Evolutionary conservation across 371 early-diverging fungal genomes (phyloP).

Genomic region (Circinella umbellata): DNA sequence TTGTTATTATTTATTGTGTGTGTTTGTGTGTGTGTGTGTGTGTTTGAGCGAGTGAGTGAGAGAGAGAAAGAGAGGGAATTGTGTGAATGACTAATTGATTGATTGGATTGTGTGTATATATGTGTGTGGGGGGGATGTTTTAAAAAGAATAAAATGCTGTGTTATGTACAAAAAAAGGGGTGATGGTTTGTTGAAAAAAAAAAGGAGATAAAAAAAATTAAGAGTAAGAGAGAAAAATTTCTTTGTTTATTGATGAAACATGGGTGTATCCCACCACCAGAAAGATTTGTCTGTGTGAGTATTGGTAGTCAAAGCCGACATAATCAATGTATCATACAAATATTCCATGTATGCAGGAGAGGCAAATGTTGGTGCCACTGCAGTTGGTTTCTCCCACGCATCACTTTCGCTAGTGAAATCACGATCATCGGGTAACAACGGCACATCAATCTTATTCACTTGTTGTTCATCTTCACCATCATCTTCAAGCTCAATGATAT

Average conservation of each 20-base stretch:
- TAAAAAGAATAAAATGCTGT: neutral
- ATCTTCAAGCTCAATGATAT: neutral
- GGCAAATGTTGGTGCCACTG: conserved; percentile 2
- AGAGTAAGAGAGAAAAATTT: conserved; percentile 6
- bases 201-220: neutral
- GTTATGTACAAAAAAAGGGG: conserved; percentile 10
- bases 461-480: neutral
- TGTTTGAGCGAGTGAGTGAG: no score
- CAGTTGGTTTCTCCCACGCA: conserved; percentile 10
- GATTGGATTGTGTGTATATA: neutral
- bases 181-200: no score
- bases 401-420: conserved; percentile 28
- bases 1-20: conserved; percentile 1
- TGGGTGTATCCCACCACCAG: conserved; percentile 44
- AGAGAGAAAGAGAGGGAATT: conserved; percentile 6
- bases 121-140: neutral
- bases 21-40: no score
- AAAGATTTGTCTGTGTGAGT: conserved; percentile 36
- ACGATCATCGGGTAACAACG: conserved; percentile 42
- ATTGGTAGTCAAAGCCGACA: conserved; percentile 35
- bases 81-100: neutral
- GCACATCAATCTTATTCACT: conserved; percentile 15
- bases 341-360: conserved; percentile 44
- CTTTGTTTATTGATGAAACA: conserved; percentile 16
- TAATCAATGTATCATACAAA: conserved; percentile 49